phyloP scores from a whole-genome alignment of 169 alveolate species.

The Babesia ovata region DNA sequence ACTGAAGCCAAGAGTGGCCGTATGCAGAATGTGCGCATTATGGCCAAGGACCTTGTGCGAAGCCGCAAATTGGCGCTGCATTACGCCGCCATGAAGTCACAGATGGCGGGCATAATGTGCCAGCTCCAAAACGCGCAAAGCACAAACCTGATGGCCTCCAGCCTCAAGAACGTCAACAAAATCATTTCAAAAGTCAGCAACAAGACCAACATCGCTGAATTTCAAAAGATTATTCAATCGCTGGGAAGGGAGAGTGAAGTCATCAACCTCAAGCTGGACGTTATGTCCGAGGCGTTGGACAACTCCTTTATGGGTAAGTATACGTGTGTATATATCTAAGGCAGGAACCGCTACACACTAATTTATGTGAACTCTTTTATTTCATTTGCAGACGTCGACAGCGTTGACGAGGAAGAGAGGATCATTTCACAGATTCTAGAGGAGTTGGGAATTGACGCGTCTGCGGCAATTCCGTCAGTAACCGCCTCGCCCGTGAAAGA shows the following conservation, averaged over 20 bases:
- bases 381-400: conserved; percentile 33
- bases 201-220: conserved; percentile 44
- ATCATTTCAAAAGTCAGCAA: conserved; percentile 45
- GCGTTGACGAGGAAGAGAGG: conserved; percentile 52
- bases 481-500: background rate
- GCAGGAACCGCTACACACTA: too few species aligned
- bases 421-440: conserved; percentile 48
- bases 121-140: conserved; percentile 57
- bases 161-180: conserved; percentile 51
- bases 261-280: conserved; percentile 53
- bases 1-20: conserved; percentile 43
- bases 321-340: background rate
- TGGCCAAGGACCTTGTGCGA: conserved; percentile 61
- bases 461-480: conserved; percentile 27
- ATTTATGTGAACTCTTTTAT: too few species aligned
- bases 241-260: conserved; percentile 39
- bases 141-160: conserved; percentile 47
- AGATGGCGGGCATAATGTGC: conserved; percentile 34
- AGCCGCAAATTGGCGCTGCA: conserved; percentile 42
- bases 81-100: conserved; percentile 51
- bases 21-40: conserved; percentile 26
- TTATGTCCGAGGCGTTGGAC: conserved; percentile 62
- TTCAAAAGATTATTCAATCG: conserved; percentile 42
- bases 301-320: conserved; percentile 16
- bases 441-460: conserved; percentile 58